Evolutionary conservation across 176 grass and related monocot species (phyloP), one percentile per base, ranked within the genome.

Genomic region (Aegilops speltoides): DNA sequence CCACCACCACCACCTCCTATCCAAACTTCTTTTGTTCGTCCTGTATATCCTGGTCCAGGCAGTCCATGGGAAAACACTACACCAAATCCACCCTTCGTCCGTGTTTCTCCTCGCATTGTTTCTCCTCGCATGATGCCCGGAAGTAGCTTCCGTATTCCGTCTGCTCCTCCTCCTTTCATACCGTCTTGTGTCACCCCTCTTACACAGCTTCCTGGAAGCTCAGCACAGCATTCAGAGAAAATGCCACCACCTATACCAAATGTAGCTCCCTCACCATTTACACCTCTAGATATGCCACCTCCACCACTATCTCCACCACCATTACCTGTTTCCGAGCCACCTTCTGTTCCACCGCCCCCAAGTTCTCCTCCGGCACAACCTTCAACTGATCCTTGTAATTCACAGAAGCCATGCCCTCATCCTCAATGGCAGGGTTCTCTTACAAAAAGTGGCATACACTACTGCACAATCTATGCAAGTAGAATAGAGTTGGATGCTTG

Each of bases 361-460:
- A 90, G 64, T 74, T 95, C 90, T 82, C 90, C 92, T 33, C 90
- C 89, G 0, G 59, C 9, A 9, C 93, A 89, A 82, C 81, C 63
- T 88, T 19, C 57, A 81, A 52, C 67, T 74, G 84, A 87, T 54
- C 38, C 65, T 66, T 91, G 75, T 34, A 64, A 87, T 37, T 83
- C 28, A 31, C 76, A 93, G 89, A 87, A 76, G 66, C 37, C 79
- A 79, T 66, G 23, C 67, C 45, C 43, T 84, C 82, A 83, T 59
- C 83, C 91, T 81, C 88, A 59, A 64, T 98, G 96, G 96, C 90
- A 93, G 87, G 96, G 96, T 5, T 59, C 84, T 79, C 94, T 98
- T 86, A 89, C 93, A 90, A 98, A 98, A 98, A 98, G 96, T 50
- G 86, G 91, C 20, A 64, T 98, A 89, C 90, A 91, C 81, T 98